Evolutionary conservation across 352 stramenopile species (phyloP).

Genomic region (Phytophthora citrophthora): DNA sequence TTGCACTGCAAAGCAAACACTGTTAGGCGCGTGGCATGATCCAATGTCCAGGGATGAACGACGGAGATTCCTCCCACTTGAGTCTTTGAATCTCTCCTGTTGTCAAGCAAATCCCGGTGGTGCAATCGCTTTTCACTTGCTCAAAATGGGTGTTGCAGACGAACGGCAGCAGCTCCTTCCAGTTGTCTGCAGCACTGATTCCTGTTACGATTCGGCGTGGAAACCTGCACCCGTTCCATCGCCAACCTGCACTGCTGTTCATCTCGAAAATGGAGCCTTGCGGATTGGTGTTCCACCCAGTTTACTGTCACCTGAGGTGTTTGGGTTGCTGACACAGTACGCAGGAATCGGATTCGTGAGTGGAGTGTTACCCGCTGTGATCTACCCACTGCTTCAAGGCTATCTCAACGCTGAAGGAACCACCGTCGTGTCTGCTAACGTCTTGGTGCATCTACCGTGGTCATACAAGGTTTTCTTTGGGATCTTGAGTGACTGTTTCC

Average conservation of each 20-base stretch:
- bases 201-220: slow-evolving; percentile 5
- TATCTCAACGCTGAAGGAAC: slow-evolving; percentile 60
- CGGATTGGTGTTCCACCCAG: slow-evolving; percentile 27
- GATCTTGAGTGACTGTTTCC: slow-evolving; percentile 60
- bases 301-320: slow-evolving; percentile 33
- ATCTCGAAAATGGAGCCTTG: slow-evolving; percentile 37
- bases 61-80: not conserved
- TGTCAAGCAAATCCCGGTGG: slow-evolving; percentile 17
- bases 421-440: slow-evolving; percentile 45
- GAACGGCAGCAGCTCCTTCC: slow-evolving; percentile 24
- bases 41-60: not conserved
- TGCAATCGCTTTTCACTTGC: slow-evolving; percentile 11
- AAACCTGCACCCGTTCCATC: slow-evolving; percentile 15
- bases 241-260: not conserved
- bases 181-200: slow-evolving; percentile 10
- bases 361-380: slow-evolving; percentile 45
- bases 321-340: slow-evolving; percentile 54
- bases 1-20: too few relatives aligned
- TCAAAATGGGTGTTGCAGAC: slow-evolving; percentile 25
- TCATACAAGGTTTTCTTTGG: slow-evolving; percentile 62
- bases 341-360: slow-evolving; percentile 50
- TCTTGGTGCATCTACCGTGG: slow-evolving; percentile 55
- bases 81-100: slow-evolving; percentile 15
- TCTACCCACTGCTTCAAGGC: slow-evolving; percentile 52
- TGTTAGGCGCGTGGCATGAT: not conserved